These are phyloP conservation scores for Dictyostelium capitatum DNA, from an alignment of 78 protist genomes.

Conservation along the genomic window DNA sequence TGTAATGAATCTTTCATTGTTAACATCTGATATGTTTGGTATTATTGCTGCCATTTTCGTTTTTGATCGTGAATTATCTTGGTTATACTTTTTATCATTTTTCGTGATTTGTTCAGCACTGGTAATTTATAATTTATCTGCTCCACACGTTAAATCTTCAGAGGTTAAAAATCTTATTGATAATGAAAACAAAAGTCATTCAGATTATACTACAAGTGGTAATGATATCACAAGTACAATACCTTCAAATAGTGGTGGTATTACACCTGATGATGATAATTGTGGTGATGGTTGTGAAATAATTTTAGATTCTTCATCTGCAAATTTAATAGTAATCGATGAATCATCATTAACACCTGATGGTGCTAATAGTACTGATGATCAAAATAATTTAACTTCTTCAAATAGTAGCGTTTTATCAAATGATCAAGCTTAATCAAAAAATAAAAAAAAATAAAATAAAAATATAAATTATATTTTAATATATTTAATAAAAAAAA, in stretches of 20 bases:
- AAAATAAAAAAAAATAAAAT: too few relatives aligned
- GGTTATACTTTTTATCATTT: conserved; percentile 78
- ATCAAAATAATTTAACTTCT: not conserved
- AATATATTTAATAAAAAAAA: too few relatives aligned
- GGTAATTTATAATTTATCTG: conserved; percentile 78
- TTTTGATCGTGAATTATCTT: conserved; percentile 55
- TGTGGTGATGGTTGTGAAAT: not conserved
- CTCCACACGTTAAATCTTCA: conserved; percentile 41
- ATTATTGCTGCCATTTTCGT: conserved; percentile 80
- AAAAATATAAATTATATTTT: too few relatives aligned
- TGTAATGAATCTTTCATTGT: conserved; percentile 89
- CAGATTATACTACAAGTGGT: not conserved
- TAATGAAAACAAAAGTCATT: not conserved
- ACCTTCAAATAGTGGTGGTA: not conserved
- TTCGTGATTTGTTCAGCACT: conserved; percentile 52
- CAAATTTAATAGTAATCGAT: too few relatives aligned
- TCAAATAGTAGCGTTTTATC: too few relatives aligned
- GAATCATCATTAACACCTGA: not conserved
- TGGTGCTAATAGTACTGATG: not conserved
- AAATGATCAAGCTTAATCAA: too few relatives aligned
- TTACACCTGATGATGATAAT: not conserved
- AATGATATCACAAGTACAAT: not conserved
- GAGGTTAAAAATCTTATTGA: conserved; percentile 24
- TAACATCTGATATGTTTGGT: conserved; percentile 90
- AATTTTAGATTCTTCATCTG: not conserved